phyloP scores from a whole-genome alignment of 1,284 basidiomycete species.

The Volvariella volvacea region DNA sequence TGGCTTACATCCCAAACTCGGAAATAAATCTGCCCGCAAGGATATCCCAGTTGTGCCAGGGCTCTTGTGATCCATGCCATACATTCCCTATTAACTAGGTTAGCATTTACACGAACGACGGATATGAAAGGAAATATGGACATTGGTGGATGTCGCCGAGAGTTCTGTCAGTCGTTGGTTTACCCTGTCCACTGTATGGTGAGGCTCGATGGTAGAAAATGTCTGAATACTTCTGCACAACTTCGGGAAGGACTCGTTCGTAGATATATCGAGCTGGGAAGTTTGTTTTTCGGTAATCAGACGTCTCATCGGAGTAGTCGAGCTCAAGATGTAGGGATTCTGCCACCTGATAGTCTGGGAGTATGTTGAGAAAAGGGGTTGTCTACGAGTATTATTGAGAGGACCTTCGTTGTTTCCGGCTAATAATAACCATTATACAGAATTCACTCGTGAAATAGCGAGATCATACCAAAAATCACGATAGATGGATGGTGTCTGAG shows the following conservation, averaged over 20 bases:
- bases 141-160: conserved; percentile 87
- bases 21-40: conserved; percentile 83
- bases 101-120: conserved; percentile 6
- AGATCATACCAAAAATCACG: conserved; percentile 68
- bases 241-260: conserved; percentile 71
- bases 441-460: conserved; percentile 2
- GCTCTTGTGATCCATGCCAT: conserved; percentile 84
- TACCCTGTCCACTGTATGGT: conserved; percentile 80
- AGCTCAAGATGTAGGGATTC: conserved; percentile 71
- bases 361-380: neutral
- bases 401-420: conserved; percentile 87
- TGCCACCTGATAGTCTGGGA: conserved; percentile 71
- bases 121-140: conserved; percentile 22
- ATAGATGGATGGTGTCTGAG: conserved; percentile 74
- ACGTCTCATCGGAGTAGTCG: conserved; percentile 76
- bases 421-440: conserved; percentile 15
- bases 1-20: conserved; percentile 77
- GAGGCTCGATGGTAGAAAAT: conserved; percentile 79
- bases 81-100: conserved; percentile 61
- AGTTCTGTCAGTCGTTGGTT: conserved; percentile 65
- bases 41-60: conserved; percentile 87
- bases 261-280: conserved; percentile 88
- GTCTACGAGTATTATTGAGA: conserved; percentile 5
- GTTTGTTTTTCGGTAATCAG: conserved; percentile 76
- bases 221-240: conserved; percentile 59